Percentiles rank a stretch among this genome's conserved stretches.
phyloP scores from a whole-genome alignment of 2,329 filamentous ascomycete species.

The Hysterium pulicare region DNA sequence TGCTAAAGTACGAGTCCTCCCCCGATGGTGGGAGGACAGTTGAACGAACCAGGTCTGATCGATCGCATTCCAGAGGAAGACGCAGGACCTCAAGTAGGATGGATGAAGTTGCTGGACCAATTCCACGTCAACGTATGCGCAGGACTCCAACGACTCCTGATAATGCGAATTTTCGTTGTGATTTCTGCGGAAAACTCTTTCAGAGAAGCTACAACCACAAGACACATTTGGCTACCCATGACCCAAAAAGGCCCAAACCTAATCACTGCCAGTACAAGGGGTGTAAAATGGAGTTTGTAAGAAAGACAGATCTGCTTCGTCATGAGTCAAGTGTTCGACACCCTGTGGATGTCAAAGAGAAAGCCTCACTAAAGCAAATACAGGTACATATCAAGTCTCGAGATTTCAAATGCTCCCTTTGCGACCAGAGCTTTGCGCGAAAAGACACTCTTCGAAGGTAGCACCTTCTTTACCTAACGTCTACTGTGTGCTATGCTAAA shows the following conservation, averaged over 20 bases:
- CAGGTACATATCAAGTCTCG: constrained; percentile 71
- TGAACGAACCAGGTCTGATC: no score
- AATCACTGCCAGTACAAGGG: constrained; percentile 63
- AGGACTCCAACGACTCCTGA: constrained; percentile 54
- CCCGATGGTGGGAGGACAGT: no score
- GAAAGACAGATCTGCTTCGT: constrained; percentile 72
- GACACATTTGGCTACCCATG: constrained; percentile 80
- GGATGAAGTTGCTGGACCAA: constrained; percentile 6
- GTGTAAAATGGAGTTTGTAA: constrained; percentile 74
- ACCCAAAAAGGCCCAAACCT: constrained; percentile 67
- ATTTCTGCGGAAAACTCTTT: constrained; percentile 74
- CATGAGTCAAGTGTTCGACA: constrained; percentile 52
- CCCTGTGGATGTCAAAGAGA: not conserved
- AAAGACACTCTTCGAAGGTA: constrained; percentile 82
- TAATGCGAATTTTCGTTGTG: constrained; percentile 70
- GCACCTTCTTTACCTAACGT: constrained; percentile 19
- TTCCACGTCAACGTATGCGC: constrained; percentile 11
- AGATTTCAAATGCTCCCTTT: constrained; percentile 68
- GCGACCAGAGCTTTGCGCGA: constrained; percentile 68
- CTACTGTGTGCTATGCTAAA: constrained; percentile 14
- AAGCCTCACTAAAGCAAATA: constrained; percentile 49
- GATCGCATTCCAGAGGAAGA: no score
- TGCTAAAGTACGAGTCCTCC: constrained; percentile 19
- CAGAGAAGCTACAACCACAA: constrained; percentile 83
- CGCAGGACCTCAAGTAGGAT: constrained; percentile 13